These are phyloP conservation scores for Aspergillus texensis DNA, from an alignment of 2,329 filamentous ascomycete genomes.

Conservation along the genomic window DNA sequence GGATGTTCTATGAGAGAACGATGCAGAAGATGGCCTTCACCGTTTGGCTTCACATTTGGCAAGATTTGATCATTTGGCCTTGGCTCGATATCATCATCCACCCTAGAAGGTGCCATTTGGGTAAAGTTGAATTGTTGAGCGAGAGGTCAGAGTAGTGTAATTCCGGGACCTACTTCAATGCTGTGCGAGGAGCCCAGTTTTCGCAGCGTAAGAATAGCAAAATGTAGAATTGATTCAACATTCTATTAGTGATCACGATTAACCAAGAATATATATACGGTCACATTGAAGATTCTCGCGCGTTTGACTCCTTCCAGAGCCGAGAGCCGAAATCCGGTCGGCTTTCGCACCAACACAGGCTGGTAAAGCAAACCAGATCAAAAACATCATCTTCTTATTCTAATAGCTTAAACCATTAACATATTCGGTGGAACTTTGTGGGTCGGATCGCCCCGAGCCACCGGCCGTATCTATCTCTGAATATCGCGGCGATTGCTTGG, in stretches of 20 bases:
- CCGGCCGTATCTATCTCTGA: background rate
- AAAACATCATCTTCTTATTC: background rate
- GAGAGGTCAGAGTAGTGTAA: background rate
- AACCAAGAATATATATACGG: background rate
- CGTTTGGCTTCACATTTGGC: background rate
- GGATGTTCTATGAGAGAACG: slow-evolving; percentile 2
- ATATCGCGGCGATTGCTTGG: background rate
- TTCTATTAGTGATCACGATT: too few relatives aligned
- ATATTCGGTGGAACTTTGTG: background rate
- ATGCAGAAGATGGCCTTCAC: slow-evolving; percentile 3
- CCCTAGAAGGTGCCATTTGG: background rate
- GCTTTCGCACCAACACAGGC: background rate
- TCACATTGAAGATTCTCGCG: too few relatives aligned
- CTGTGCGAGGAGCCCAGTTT: background rate
- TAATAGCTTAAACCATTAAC: background rate
- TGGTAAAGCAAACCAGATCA: background rate
- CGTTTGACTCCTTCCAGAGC: background rate
- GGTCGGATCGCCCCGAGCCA: background rate
- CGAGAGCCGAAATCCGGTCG: background rate
- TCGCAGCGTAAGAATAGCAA: background rate
- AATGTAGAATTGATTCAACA: background rate
- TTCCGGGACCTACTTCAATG: background rate
- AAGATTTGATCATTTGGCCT: background rate
- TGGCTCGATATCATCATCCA: background rate
- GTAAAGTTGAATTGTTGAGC: background rate